Conservation (phyloP, 2,329 filamentous ascomycete genomes). For the Nakataea oryzae region DNA sequence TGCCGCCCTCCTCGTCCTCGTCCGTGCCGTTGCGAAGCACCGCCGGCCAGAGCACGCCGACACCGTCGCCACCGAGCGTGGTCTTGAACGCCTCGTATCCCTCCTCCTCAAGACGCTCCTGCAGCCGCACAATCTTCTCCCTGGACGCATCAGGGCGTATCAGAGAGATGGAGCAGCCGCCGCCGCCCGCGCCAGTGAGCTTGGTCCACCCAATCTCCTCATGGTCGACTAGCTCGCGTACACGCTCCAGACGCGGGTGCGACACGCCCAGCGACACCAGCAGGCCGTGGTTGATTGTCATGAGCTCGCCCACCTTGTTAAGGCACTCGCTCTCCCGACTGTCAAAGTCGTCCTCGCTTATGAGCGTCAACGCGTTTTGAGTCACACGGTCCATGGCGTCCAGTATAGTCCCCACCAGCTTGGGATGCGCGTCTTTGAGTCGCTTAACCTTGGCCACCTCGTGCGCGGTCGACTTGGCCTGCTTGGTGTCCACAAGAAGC, state of each 20-base stretch:
- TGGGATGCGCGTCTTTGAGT: constrained; percentile 61
- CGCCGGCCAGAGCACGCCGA: constrained; percentile 89
- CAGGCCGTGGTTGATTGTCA: constrained; percentile 88
- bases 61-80: constrained; percentile 83
- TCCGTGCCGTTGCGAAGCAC: constrained; percentile 77
- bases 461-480: constrained; percentile 71
- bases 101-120: constrained; percentile 54
- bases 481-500: constrained; percentile 79
- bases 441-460: constrained; percentile 81
- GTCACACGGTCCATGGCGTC: constrained; percentile 74
- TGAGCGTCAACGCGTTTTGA: constrained; percentile 39
- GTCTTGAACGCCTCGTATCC: constrained; percentile 81
- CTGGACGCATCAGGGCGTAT: constrained; percentile 55
- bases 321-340: constrained; percentile 47
- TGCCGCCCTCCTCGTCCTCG: constrained; percentile 67
- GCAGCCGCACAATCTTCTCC: constrained; percentile 50
- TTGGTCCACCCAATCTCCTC: constrained; percentile 94
- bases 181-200: constrained; percentile 88
- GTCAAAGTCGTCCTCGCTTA: constrained; percentile 57
- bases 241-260: constrained; percentile 82
- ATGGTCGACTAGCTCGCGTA: constrained; percentile 84
- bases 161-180: constrained; percentile 89
- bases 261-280: constrained; percentile 88
- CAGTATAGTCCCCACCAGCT: constrained; percentile 70
- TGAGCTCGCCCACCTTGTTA: constrained; percentile 72